Conservation (phyloP, 2,329 filamentous ascomycete genomes). For the Neopestalotiopsis rosae region DNA sequence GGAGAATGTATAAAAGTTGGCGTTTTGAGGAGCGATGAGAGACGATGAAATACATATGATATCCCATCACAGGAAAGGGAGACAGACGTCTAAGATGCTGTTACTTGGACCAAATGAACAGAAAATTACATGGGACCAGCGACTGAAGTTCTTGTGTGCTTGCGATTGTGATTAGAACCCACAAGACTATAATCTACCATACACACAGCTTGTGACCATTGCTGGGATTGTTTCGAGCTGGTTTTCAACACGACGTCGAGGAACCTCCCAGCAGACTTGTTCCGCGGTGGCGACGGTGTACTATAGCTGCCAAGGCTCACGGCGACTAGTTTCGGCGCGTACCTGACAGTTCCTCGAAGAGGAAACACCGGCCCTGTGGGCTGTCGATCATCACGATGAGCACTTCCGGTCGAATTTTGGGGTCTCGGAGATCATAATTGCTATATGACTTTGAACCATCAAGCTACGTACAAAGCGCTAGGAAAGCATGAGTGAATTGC, state of each 20-base stretch:
- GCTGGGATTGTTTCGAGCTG: too few relatives aligned
- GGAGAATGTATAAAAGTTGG: neutral
- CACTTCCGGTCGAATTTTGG: neutral
- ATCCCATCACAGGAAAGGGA: neutral
- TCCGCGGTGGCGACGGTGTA: too few relatives aligned
- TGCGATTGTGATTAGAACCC: neutral
- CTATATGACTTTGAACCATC: too few relatives aligned
- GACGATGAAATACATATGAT: neutral
- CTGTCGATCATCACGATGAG: neutral
- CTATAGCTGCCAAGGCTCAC: neutral
- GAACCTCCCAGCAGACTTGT: too few relatives aligned
- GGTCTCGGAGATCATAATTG: too few relatives aligned
- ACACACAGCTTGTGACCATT: too few relatives aligned
- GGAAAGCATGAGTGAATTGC: too few relatives aligned
- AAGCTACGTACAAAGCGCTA: too few relatives aligned
- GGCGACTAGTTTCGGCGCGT: neutral
- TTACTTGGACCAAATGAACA: neutral
- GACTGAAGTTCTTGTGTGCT: neutral
- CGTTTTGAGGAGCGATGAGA: neutral
- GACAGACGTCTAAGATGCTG: neutral
- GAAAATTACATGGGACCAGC: neutral
- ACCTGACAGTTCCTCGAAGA: constrained; percentile 8
- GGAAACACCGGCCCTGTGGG: neutral
- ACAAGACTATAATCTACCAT: too few relatives aligned
- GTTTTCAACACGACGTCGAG: too few relatives aligned